A percentile compares a stretch with the other conserved stretches of the same genome.
phyloP scores from a whole-genome alignment of 2,329 filamentous ascomycete genomes.

The Cladosporium sp. region DNA sequence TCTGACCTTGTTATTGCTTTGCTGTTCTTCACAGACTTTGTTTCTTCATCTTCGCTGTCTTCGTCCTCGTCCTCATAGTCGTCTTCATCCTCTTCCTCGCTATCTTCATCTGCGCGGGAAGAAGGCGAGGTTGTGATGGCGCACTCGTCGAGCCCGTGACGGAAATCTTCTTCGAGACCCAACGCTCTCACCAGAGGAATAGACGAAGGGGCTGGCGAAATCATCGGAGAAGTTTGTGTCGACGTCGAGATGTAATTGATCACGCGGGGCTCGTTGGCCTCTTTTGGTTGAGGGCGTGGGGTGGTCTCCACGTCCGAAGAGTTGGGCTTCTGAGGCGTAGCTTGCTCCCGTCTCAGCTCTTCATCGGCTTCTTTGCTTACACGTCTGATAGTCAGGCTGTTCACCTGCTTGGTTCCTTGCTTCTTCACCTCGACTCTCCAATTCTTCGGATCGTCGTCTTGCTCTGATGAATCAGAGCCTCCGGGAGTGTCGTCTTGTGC shows the following conservation, averaged over 20 bases:
- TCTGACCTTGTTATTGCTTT: constrained; percentile 9
- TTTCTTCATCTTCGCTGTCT: constrained; percentile 16
- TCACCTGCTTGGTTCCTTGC: constrained; percentile 19
- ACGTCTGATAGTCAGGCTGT: constrained; percentile 25
- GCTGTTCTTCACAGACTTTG: constrained; percentile 7
- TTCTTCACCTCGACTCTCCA: constrained; percentile 27
- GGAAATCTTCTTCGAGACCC: constrained; percentile 14
- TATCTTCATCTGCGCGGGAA: constrained; percentile 3
- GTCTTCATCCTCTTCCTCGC: constrained; percentile 13
- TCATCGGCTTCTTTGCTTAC: constrained; percentile 17
- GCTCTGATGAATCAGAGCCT: constrained; percentile 11
- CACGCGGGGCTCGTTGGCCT: background rate
- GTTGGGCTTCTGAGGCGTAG: constrained; percentile 1
- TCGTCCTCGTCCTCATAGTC: constrained; percentile 17
- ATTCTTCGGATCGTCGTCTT: constrained; percentile 15
- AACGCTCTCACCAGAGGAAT: constrained; percentile 10
- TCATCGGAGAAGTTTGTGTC: constrained; percentile 11
- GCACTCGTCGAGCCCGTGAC: constrained; percentile 17
- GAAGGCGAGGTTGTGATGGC: constrained; percentile 24
- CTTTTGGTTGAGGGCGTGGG: background rate
- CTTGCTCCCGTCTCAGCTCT: constrained; percentile 1
- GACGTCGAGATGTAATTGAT: constrained; percentile 9
- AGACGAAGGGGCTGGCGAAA: constrained; percentile 8
- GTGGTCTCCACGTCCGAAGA: constrained; percentile 1
- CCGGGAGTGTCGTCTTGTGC: constrained; percentile 11